phyloP scores from a whole-genome alignment of 257 asterid species.

The Catharanthus roseus region DNA sequence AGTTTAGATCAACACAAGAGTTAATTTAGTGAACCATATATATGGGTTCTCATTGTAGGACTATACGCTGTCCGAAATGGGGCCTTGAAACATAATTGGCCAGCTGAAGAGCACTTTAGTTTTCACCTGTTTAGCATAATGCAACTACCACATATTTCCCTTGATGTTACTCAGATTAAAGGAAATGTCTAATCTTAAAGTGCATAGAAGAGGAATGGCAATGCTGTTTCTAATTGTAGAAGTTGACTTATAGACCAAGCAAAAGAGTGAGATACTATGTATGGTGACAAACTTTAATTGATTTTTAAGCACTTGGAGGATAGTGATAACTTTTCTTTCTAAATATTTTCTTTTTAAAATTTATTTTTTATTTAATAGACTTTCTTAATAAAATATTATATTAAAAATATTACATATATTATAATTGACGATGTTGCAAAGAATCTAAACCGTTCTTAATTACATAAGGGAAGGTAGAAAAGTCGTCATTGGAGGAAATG shows the following conservation, averaged over 20 bases:
- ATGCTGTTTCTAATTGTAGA: background rate
- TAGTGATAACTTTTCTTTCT: too few species aligned
- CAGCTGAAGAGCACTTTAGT: conserved; percentile 6
- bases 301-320: too few species aligned
- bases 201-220: background rate
- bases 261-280: too few species aligned
- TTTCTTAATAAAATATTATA: too few species aligned
- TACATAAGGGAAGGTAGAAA: too few species aligned
- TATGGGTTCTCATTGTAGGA: background rate
- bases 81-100: conserved; percentile 4
- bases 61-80: conserved; percentile 2
- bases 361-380: too few species aligned
- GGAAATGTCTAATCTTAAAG: background rate
- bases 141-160: background rate
- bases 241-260: background rate
- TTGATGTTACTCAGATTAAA: background rate
- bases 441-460: too few species aligned
- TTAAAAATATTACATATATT: too few species aligned
- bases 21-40: background rate
- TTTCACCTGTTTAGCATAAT: background rate
- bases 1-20: background rate
- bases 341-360: too few species aligned
- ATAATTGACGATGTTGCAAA: too few species aligned
- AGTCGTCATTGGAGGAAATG: too few species aligned
- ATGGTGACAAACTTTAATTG: too few species aligned